Evolutionary conservation across 1,284 basidiomycete species (phyloP), one percentile per base, ranked within the genome.

Genomic region (Fomes fomentarius): DNA sequence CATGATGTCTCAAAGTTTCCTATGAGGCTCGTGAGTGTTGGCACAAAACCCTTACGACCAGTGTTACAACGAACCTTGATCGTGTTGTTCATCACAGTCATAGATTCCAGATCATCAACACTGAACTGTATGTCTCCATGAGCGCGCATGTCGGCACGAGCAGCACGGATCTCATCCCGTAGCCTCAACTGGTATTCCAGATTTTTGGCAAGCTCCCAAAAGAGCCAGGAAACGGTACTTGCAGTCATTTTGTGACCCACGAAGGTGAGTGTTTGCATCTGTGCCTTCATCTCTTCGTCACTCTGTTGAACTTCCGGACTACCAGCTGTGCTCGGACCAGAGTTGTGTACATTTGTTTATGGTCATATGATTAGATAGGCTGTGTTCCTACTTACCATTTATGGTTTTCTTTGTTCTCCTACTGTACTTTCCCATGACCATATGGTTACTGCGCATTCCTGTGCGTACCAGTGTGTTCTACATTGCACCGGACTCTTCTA

Each of bases 211-310:
- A 78, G 67, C 52, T 78, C 75, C 42, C 72, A 63, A 19, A 79
- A 58, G 1, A 69, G 62, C 72, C 72, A 79, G 0, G 50, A 64
- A 34, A 76, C 37, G 1, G 73, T 66, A 33, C 67, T 74, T 9
- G 80, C 70, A 2, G 75, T 77, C 1, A 81, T 81, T 57, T 83
- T 79, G 47, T 83, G 76, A 0, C 83, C 76, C 6, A 47, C 59
- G 21, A 65, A 52, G 2, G 61, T 52, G 57, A 70, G 46, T 49
- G 76, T 75, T 72, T 56, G 71, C 73, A 86, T 79, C 64, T 84
- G 80, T 8, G 81, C 66, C 2, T 79, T 43, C 41, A 72, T 63
- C 47, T 75, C 83, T 24, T 75, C 74, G 21, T 82, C 76, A 2
- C n/a, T n/a, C n/a, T n/a, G n/a, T n/a, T n/a, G n/a, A n/a, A n/a